Percentiles rank a stretch among this genome's conserved stretches.
phyloP scores from a whole-genome alignment of 495 filamentous ascomycete species.

The Lophiotrema nucula region DNA sequence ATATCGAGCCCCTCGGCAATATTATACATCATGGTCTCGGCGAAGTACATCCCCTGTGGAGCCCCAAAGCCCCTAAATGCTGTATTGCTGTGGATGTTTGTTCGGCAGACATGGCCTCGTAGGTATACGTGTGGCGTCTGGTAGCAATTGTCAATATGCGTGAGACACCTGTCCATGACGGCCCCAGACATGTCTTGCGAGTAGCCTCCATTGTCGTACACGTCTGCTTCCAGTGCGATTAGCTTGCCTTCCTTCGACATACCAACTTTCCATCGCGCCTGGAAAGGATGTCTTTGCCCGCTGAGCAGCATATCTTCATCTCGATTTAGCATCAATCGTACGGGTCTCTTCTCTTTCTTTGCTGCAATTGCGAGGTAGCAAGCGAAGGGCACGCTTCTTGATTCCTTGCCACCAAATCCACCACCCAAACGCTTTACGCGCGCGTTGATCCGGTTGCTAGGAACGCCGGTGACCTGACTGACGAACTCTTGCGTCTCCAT shows the following conservation, averaged over 20 bases:
- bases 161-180: constrained; percentile 45
- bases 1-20: constrained; percentile 42
- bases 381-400: constrained; percentile 40
- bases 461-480: constrained; percentile 43
- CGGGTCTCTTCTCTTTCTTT: constrained; percentile 43
- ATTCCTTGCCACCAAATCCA: constrained; percentile 47
- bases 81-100: constrained; percentile 48
- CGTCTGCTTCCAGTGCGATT: constrained; percentile 43
- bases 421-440: constrained; percentile 47
- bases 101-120: constrained; percentile 45
- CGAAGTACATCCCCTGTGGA: constrained; percentile 45
- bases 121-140: constrained; percentile 44
- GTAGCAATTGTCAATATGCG: constrained; percentile 45
- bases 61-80: constrained; percentile 47
- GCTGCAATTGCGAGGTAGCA: constrained; percentile 45
- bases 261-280: constrained; percentile 46
- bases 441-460: constrained; percentile 45
- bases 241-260: constrained; percentile 43
- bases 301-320: constrained; percentile 48
- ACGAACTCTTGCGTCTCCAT: constrained; percentile 48
- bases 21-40: constrained; percentile 44
- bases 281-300: constrained; percentile 44
- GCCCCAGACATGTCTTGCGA: constrained; percentile 45
- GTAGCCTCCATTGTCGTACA: constrained; percentile 45
- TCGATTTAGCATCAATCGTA: constrained; percentile 46